Conservation (phyloP, 495 filamentous ascomycete species). For the Venustampulla echinocandica region DNA sequence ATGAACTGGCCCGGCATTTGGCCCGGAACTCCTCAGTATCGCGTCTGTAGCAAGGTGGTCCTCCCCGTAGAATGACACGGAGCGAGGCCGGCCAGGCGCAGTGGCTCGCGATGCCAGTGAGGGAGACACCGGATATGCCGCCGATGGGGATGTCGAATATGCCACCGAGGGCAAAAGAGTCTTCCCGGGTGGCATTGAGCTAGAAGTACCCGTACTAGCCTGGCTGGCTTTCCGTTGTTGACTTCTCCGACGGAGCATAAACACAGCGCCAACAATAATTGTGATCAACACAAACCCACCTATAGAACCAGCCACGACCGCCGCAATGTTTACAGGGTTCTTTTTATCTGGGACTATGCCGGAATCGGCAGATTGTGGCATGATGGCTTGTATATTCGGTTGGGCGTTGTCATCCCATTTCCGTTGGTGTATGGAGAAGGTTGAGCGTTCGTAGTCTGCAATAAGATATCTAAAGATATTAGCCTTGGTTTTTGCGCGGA, state of each 20-base stretch:
- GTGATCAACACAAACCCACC: slow-evolving; percentile 4
- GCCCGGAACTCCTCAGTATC: neutral
- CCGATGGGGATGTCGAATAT: too few species aligned
- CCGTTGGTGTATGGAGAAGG: slow-evolving; percentile 10
- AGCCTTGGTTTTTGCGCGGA: neutral
- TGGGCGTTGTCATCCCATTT: slow-evolving; percentile 2
- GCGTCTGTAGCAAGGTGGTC: neutral
- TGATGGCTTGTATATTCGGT: slow-evolving; percentile 8
- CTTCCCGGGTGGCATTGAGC: too few species aligned
- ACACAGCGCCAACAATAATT: neutral
- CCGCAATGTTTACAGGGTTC: neutral
- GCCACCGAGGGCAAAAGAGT: too few species aligned
- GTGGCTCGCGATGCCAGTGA: too few species aligned
- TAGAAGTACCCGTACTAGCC: too few species aligned
- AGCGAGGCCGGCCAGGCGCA: too few species aligned
- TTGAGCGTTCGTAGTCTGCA: slow-evolving; percentile 19
- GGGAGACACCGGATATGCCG: too few species aligned
- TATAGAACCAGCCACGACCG: slow-evolving; percentile 4
- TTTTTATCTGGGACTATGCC: neutral
- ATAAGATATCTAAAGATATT: slow-evolving; percentile 7
- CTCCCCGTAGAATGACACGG: too few species aligned
- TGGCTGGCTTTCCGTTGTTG: too few species aligned
- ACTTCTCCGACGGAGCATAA: too few species aligned
- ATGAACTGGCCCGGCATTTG: neutral
- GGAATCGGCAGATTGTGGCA: neutral